These are phyloP conservation scores for Lavandula angustifolia DNA, from an alignment of 257 asterid genomes.

Conservation along the genomic window DNA sequence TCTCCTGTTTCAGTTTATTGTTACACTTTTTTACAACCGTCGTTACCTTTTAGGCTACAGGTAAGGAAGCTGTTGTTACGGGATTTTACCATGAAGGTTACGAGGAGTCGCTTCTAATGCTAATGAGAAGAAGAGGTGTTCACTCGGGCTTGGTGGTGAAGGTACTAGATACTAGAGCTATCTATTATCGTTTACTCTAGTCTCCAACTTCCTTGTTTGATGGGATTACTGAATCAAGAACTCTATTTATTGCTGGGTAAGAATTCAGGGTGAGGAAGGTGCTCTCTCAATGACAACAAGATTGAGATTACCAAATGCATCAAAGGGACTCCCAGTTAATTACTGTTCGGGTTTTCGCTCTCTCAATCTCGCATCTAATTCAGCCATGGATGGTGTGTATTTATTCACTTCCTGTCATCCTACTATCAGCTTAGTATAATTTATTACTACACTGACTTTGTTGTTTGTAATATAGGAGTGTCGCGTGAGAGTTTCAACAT, in stretches of 20 bases:
- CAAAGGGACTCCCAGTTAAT: conserved; percentile 90
- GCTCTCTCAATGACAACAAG: conserved; percentile 97
- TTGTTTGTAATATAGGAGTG: conserved; percentile 52
- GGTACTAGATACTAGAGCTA: conserved; percentile 41
- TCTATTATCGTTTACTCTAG: background rate
- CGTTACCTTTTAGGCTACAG: conserved; percentile 56
- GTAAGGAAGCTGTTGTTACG: conserved; percentile 90
- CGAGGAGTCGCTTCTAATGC: conserved; percentile 93
- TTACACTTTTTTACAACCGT: background rate
- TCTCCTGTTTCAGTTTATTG: background rate
- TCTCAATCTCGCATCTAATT: conserved; percentile 47
- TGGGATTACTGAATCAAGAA: conserved; percentile 13
- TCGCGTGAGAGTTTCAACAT: conserved; percentile 81
- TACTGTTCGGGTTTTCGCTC: conserved; percentile 97
- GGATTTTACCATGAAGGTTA: conserved; percentile 96
- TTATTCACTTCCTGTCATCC: too few relatives aligned
- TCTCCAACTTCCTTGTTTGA: background rate
- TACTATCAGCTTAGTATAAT: conserved; percentile 2
- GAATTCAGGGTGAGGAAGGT: conserved; percentile 91
- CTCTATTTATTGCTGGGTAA: conserved; percentile 23
- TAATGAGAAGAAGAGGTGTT: conserved; percentile 96
- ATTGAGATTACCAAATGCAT: conserved; percentile 66
- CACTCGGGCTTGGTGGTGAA: conserved; percentile 96
- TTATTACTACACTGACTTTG: conserved; percentile 1
- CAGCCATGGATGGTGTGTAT: conserved; percentile 26